A percentile compares a stretch with the other conserved stretches of the same genome.
Evolutionary conservation across 352 stramenopile species (phyloP).

Genomic region (Phytophthora macrochlamydospora): DNA sequence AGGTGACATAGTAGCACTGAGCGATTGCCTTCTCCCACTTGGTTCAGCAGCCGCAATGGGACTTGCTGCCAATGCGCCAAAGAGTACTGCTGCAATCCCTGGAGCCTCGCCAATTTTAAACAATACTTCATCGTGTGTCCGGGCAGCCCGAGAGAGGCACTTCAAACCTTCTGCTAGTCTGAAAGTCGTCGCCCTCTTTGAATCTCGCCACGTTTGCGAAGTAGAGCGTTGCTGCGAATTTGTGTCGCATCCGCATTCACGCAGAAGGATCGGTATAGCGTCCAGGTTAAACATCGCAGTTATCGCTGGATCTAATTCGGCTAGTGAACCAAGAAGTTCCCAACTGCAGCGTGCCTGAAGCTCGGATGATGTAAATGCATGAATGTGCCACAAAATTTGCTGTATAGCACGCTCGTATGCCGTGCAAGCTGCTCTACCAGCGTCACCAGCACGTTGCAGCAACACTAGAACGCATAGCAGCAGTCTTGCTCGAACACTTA

Average conservation of each 20-base stretch:
- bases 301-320: constrained; percentile 60
- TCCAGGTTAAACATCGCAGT: constrained; percentile 71
- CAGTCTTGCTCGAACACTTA: constrained; percentile 45
- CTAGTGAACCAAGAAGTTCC: constrained; percentile 59
- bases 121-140: constrained; percentile 67
- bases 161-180: constrained; percentile 65
- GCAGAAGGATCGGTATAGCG: constrained; percentile 56
- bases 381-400: constrained; percentile 52
- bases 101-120: constrained; percentile 61
- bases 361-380: constrained; percentile 27
- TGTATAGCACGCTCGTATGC: constrained; percentile 67
- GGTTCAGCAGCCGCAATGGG: constrained; percentile 1
- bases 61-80: constrained; percentile 37
- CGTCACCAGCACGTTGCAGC: constrained; percentile 62
- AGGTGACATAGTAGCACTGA: constrained; percentile 1
- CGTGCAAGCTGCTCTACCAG: constrained; percentile 44
- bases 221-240: constrained; percentile 4
- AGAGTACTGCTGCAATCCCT: constrained; percentile 50
- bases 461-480: constrained; percentile 57
- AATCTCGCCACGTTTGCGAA: constrained; percentile 18
- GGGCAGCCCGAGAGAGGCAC: constrained; percentile 58
- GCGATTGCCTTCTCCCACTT: constrained; percentile 2
- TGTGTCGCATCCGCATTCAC: constrained; percentile 40
- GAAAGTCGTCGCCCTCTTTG: constrained; percentile 23
- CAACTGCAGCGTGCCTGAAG: constrained; percentile 51